These are phyloP conservation scores for Dendrobium huoshanense DNA, from an alignment of 106 monocot genomes.

Conservation along the genomic window DNA sequence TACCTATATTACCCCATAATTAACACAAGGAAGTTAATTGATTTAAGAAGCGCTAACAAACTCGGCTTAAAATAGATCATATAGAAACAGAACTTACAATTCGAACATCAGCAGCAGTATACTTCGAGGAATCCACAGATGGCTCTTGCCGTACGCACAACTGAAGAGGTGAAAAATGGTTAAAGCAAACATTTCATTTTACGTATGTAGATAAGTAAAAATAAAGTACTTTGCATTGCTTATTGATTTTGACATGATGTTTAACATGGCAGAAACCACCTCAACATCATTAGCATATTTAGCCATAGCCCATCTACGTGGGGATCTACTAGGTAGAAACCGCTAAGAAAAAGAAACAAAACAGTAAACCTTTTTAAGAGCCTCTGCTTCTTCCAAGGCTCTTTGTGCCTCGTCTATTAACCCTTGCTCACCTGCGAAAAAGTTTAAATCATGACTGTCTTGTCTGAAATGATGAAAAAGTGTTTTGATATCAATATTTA, in stretches of 20 bases:
- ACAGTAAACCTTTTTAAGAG: constrained; percentile 45
- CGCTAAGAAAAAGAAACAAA: background rate
- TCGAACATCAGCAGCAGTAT: constrained; percentile 79
- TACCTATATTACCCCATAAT: background rate
- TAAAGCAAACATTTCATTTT: background rate
- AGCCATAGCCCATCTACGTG: background rate
- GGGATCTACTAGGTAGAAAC: background rate
- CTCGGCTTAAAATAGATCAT: background rate
- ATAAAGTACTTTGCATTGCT: background rate
- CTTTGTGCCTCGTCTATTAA: constrained; percentile 90
- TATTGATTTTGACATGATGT: background rate
- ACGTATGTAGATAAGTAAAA: background rate
- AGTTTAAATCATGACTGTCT: background rate
- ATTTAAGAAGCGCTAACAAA: background rate
- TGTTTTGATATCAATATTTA: background rate
- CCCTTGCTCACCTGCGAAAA: constrained; percentile 74
- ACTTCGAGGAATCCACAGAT: constrained; percentile 53
- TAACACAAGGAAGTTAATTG: background rate
- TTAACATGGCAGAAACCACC: background rate
- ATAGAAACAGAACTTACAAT: constrained; percentile 18
- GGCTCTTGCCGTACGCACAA: constrained; percentile 54
- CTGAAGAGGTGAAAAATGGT: constrained; percentile 23
- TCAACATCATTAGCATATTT: background rate
- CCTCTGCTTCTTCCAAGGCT: constrained; percentile 83
- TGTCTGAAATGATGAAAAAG: background rate